phyloP scores from a whole-genome alignment of 1,284 basidiomycete genomes.

The Rhodofomes roseus region DNA sequence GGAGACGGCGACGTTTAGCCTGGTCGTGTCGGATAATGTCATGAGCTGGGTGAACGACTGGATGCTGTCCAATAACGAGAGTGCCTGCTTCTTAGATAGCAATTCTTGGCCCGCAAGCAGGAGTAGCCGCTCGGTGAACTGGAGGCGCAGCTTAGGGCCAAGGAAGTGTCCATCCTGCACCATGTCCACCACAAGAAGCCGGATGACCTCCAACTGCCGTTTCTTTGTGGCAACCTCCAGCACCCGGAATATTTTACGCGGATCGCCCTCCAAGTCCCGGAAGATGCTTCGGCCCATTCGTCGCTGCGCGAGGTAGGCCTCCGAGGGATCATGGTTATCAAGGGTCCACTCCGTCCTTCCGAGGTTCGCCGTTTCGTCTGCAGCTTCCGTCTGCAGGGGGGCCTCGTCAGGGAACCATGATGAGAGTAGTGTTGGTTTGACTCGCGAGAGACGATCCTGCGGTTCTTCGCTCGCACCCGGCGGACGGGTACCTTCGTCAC shows the following conservation, averaged over 20 bases:
- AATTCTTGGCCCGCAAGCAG: neutral
- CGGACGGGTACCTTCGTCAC: neutral
- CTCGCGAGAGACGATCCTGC: neutral
- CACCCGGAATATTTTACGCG: neutral
- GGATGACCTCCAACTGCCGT: neutral
- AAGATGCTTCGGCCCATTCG: neutral
- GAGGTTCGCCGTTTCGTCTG: neutral
- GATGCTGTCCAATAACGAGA: neutral
- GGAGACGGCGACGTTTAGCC: neutral
- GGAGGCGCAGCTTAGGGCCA: neutral
- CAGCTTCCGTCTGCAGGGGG: slow-evolving; percentile 2
- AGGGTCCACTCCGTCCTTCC: neutral
- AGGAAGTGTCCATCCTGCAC: slow-evolving; percentile 1
- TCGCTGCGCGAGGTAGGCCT: neutral
- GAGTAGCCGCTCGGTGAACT: neutral
- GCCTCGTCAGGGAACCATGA: slow-evolving; percentile 1
- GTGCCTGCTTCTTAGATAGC: neutral
- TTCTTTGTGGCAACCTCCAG: neutral
- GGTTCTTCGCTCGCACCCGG: neutral
- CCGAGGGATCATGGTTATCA: neutral
- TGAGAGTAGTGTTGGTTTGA: neutral
- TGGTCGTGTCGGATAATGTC: neutral
- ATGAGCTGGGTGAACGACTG: neutral
- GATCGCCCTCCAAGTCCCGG: neutral
- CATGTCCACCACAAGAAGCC: slow-evolving; percentile 1